These are phyloP conservation scores for Apophysomyces ossiformis DNA, from an alignment of 371 early-diverging fungal genomes.

Conservation along the genomic window DNA sequence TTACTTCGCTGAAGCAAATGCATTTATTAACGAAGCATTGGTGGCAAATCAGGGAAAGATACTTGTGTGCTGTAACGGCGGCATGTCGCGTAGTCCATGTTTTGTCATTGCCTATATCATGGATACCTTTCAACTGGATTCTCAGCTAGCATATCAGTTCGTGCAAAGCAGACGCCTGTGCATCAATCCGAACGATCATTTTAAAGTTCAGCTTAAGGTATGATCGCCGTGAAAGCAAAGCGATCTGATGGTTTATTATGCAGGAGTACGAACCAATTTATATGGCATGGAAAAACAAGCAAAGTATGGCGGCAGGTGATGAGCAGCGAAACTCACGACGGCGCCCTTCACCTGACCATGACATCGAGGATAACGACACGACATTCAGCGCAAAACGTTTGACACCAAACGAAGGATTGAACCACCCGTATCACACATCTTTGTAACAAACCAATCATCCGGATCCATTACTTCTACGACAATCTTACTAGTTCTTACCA, in stretches of 20 bases:
- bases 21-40: constrained; percentile 62
- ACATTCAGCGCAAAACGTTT: constrained; percentile 21
- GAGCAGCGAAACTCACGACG: constrained; percentile 53
- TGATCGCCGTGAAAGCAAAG: not conserved
- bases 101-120: constrained; percentile 90
- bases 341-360: constrained; percentile 60
- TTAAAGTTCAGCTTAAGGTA: constrained; percentile 82
- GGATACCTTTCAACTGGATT: constrained; percentile 69
- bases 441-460: not conserved
- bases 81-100: constrained; percentile 85
- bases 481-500: no score
- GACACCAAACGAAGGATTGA: constrained; percentile 11
- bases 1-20: constrained; percentile 65
- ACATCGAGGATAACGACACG: constrained; percentile 31
- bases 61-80: constrained; percentile 86
- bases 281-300: constrained; percentile 57
- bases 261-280: constrained; percentile 85
- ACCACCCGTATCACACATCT: not conserved
- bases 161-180: constrained; percentile 87
- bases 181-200: constrained; percentile 83
- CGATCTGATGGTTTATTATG: not conserved
- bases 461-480: not conserved
- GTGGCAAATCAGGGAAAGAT: constrained; percentile 58
- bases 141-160: constrained; percentile 74
- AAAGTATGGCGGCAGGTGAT: constrained; percentile 40